phyloP scores from a whole-genome alignment of 305 asterid genomes.

The Galium porrigens region DNA sequence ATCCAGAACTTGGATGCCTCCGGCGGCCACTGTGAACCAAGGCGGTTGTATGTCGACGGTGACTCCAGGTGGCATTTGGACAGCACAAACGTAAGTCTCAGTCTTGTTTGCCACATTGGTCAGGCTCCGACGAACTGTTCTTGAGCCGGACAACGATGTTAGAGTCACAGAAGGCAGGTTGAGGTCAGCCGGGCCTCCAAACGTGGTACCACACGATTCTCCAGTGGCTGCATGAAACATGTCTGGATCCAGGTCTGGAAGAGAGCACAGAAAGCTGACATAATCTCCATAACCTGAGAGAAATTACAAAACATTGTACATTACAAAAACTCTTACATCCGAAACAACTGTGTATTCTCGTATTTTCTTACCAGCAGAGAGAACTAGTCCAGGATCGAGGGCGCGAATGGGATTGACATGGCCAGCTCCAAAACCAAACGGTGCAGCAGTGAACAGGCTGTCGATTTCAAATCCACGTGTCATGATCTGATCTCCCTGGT shows the following conservation, averaged over 20 bases:
- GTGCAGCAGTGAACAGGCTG: conserved; percentile 49
- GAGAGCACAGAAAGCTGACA: conserved; percentile 64
- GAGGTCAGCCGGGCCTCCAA: conserved; percentile 50
- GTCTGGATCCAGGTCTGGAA: conserved; percentile 52
- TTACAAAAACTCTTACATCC: not conserved
- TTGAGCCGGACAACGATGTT: conserved; percentile 52
- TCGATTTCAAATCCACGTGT: conserved; percentile 57
- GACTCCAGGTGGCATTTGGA: conserved; percentile 51
- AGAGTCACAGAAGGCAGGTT: conserved; percentile 81
- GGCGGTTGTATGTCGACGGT: conserved; percentile 39
- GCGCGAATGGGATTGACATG: conserved; percentile 59
- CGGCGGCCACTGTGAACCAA: conserved; percentile 51
- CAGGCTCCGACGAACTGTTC: conserved; percentile 35
- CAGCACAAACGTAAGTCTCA: conserved; percentile 53
- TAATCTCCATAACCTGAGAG: conserved; percentile 53
- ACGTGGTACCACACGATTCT: conserved; percentile 41
- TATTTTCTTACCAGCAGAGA: conserved; percentile 38
- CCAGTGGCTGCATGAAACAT: conserved; percentile 52
- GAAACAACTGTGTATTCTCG: not conserved
- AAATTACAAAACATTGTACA: not conserved
- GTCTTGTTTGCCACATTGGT: conserved; percentile 46
- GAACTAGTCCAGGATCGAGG: conserved; percentile 65
- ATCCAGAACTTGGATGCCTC: conserved; percentile 39
- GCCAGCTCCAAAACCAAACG: conserved; percentile 83
- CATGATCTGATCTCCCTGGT: conserved; percentile 68